Conservation (phyloP, 139 green algal species). For the Coelastrella sp. region DNA sequence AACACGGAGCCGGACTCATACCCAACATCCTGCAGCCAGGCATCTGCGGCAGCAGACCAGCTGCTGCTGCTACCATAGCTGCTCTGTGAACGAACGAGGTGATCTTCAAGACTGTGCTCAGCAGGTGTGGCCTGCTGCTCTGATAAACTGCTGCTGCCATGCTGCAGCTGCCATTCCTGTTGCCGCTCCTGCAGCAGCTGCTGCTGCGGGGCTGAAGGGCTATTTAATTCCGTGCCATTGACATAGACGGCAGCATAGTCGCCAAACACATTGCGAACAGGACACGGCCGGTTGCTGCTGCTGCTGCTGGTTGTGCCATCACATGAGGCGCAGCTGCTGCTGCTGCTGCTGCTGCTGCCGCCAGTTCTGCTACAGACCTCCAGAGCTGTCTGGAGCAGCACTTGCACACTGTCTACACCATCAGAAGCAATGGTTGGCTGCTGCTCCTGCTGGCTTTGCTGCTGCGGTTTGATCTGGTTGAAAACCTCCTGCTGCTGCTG, state of each 20-base stretch:
- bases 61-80: conserved; percentile 39
- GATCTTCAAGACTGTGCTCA: neutral
- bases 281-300: neutral
- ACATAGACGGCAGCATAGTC: conserved; percentile 9
- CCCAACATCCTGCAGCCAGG: conserved; percentile 1
- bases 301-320: conserved; percentile 10
- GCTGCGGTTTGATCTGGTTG: neutral
- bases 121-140: conserved; percentile 10
- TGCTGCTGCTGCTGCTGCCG: conserved; percentile 32
- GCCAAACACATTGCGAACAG: neutral
- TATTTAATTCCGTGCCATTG: neutral
- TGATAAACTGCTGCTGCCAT: neutral
- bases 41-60: conserved; percentile 30
- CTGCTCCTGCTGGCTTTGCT: conserved; percentile 35
- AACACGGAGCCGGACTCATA: conserved; percentile 17
- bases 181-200: conserved; percentile 9
- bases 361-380: neutral
- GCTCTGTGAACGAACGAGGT: neutral
- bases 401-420: neutral
- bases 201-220: neutral
- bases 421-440: neutral
- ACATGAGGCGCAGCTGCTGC: conserved; percentile 10
- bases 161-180: conserved; percentile 30
- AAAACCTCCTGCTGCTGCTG: conserved; percentile 21
- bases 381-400: neutral